Conservation (phyloP, 345 rosid species). For the Angophora floribunda region DNA sequence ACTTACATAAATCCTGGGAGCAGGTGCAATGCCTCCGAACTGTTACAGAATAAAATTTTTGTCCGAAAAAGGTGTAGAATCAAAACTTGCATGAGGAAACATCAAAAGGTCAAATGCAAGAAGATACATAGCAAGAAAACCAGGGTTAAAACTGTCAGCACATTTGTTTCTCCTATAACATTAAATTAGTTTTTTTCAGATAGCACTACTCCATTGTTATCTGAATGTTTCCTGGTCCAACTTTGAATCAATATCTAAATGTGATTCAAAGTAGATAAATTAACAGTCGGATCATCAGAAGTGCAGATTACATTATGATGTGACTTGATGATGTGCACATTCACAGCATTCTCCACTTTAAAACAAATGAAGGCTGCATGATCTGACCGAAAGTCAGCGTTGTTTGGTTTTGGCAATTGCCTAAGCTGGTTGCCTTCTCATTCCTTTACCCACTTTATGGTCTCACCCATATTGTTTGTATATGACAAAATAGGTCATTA, state of each 20-base stretch:
- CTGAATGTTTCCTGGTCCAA: not conserved
- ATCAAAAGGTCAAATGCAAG: not conserved
- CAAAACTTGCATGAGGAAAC: not conserved
- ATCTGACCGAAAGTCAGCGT: not conserved
- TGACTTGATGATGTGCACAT: not conserved
- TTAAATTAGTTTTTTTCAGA: not conserved
- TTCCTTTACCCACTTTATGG: not conserved
- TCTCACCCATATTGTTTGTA: not conserved
- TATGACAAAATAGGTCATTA: not conserved
- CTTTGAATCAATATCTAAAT: not conserved
- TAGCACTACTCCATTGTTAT: not conserved
- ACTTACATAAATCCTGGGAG: not conserved
- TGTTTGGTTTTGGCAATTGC: not conserved
- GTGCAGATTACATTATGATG: not conserved
- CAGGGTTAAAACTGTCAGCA: not conserved
- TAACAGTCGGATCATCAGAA: not conserved
- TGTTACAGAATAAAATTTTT: not conserved
- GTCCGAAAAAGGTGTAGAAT: not conserved
- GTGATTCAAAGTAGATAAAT: not conserved
- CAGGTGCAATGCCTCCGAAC: not conserved
- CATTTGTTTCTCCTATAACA: not conserved
- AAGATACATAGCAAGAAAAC: not conserved
- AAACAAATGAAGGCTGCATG: not conserved
- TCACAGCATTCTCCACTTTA: not conserved
- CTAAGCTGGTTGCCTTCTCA: not conserved